Evolutionary conservation across 495 filamentous ascomycete genomes (phyloP), one percentile per base, ranked within the genome.

Genomic region (Penicillium maclennaniae): DNA sequence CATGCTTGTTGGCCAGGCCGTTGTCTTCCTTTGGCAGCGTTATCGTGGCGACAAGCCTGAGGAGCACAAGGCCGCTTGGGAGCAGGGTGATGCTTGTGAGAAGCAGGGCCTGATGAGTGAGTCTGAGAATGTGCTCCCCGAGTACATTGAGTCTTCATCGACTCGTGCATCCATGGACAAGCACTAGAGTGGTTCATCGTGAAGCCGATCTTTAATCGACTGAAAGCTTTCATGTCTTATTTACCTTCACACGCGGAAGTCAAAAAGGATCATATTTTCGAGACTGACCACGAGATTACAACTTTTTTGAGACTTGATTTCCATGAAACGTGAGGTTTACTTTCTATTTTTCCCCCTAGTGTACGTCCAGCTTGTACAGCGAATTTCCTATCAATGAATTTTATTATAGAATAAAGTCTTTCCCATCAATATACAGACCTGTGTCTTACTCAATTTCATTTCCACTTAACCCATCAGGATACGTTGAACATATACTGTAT

Each of bases 1-100:
- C 43, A 81, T 80, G 77, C 57, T 80, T 34, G 69, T 79, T 16
- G 78, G 78, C 38, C 76, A 81, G 63, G 50, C 69, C 15, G 66
- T 76, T 27, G 67, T 80, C 20, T 79, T 74, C 65, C 25, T 80
- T 45, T 81, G 78, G 78, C 68, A 69, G 45, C 72, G 74, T 39
- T 71, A 69, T 60, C 71, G 73, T 51, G 70, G 67, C 40, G 54
- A 60, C 47, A 55, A 60, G 28, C 43, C 56, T 17, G 53, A 66
- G 45, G 63, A 66, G 36, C 62, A 69, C 36, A 57, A 55, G 49
- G 63, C 65, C 45, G 64, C 60, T 34, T 63, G 59, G 52, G 73
- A 75, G 46, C 53, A 69, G 25, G 73, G 72, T 36, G 64, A 65
- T 14, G 51, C 53, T 8, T 56, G 55, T 34, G 74, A 78, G 54